Percentiles rank a stretch among this genome's conserved stretches.
Evolutionary conservation across 2,329 filamentous ascomycete genomes (phyloP).

Genomic region (Teratosphaeria nubilosa): DNA sequence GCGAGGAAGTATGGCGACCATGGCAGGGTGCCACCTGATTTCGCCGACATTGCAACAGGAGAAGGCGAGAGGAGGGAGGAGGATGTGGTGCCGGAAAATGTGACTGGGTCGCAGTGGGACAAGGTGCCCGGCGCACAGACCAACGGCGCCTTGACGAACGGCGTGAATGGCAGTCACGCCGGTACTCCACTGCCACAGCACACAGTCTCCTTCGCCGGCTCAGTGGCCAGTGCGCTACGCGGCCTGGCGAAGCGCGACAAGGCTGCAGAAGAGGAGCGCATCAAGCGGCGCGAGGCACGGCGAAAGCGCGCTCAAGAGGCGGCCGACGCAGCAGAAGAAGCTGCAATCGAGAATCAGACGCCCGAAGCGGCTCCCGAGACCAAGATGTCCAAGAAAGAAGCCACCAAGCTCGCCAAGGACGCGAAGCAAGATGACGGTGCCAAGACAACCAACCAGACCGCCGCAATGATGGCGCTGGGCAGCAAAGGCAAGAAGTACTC

Average conservation of each 20-base stretch:
- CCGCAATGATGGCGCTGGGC: constrained; percentile 59
- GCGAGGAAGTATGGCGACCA: constrained; percentile 70
- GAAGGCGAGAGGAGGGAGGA: constrained; percentile 28
- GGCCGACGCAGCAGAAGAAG: constrained; percentile 13
- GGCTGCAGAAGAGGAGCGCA: constrained; percentile 58
- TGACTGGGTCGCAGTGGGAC: constrained; percentile 25
- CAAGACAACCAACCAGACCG: constrained; percentile 77
- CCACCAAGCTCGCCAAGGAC: constrained; percentile 65
- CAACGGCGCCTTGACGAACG: constrained; percentile 1
- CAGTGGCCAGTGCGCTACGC: constrained; percentile 45
- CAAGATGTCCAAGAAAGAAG: constrained; percentile 82
- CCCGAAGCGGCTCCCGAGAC: constrained; percentile 27
- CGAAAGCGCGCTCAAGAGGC: constrained; percentile 19
- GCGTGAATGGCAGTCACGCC: constrained; percentile 10
- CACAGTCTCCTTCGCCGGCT: constrained; percentile 33
- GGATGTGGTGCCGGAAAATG: constrained; percentile 28
- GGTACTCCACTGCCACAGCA: constrained; percentile 28
- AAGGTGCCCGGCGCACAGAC: constrained; percentile 6
- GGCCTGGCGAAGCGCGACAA: constrained; percentile 56
- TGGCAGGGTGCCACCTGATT: constrained; percentile 68
- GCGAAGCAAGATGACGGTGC: constrained; percentile 41
- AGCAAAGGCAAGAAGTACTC: constrained; percentile 61
- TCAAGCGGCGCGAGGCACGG: constrained; percentile 36
- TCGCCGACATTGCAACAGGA: constrained; percentile 58
- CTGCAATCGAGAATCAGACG: constrained; percentile 3